Percentiles rank a stretch among this genome's conserved stretches.
These are phyloP conservation scores for Cyclotella atomus DNA, from an alignment of 108 stramenopile genomes.

Conservation along the genomic window DNA sequence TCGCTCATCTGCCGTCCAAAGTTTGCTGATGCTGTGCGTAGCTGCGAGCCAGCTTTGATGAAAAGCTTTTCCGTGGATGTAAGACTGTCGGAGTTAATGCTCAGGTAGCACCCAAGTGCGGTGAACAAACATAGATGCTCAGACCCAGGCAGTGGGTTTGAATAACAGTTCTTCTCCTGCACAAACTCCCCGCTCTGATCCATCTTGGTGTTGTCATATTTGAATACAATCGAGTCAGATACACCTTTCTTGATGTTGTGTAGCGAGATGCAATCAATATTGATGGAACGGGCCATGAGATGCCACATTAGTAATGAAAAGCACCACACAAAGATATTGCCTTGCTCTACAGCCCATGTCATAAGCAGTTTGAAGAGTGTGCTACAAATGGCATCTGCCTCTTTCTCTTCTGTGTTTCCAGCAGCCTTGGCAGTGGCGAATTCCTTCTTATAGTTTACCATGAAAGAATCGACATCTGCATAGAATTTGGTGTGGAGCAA, in stretches of 20 bases:
- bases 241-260: constrained; percentile 10
- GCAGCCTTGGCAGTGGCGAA: background rate
- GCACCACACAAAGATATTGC: constrained; percentile 25
- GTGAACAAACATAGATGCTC: constrained; percentile 15
- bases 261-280: constrained; percentile 7
- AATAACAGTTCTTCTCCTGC: constrained; percentile 18
- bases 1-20: constrained; percentile 21
- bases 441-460: background rate
- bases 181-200: constrained; percentile 19
- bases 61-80: constrained; percentile 24
- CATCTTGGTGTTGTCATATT: constrained; percentile 16
- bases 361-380: constrained; percentile 9
- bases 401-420: background rate
- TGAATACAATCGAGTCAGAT: constrained; percentile 22
- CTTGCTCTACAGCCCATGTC: constrained; percentile 13
- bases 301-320: constrained; percentile 20
- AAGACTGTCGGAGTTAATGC: constrained; percentile 16
- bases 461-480: background rate
- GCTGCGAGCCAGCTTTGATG: constrained; percentile 1
- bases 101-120: constrained; percentile 30
- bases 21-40: constrained; percentile 17
- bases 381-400: background rate
- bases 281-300: constrained; percentile 15
- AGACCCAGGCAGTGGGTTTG: constrained; percentile 11
- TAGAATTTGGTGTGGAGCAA: background rate